phyloP scores from a whole-genome alignment of 768 basidiomycete genomes.

The Lyophyllum semitale region DNA sequence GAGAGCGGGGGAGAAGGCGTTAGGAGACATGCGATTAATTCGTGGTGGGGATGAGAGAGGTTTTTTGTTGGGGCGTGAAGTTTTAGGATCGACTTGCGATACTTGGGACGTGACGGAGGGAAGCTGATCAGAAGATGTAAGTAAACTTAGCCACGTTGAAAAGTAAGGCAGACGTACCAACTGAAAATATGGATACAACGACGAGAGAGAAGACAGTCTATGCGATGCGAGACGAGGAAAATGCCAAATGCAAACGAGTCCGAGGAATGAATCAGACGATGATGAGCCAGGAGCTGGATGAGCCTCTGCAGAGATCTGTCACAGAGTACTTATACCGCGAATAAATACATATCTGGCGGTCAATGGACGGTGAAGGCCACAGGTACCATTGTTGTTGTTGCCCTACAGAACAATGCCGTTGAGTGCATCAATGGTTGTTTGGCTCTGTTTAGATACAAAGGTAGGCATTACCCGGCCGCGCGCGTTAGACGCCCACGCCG shows the following conservation, averaged over 20 bases:
- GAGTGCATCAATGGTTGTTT: too few species aligned
- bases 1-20: slow-evolving; percentile 24
- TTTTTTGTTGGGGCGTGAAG: too few species aligned
- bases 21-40: slow-evolving; percentile 21
- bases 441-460: too few species aligned
- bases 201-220: too few species aligned
- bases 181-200: background rate
- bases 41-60: too few species aligned
- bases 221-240: too few species aligned
- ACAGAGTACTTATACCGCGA: background rate
- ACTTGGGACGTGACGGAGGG: background rate
- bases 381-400: background rate
- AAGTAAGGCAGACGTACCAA: background rate
- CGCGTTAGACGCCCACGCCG: too few species aligned
- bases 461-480: too few species aligned
- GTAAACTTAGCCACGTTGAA: background rate
- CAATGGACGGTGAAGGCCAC: background rate
- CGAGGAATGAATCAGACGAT: background rate
- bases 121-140: too few species aligned
- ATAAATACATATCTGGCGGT: background rate
- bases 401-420: too few species aligned
- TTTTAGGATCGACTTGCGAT: slow-evolving; percentile 13
- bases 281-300: slow-evolving; percentile 1
- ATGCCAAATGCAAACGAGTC: background rate
- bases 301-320: too few species aligned